Evolutionary conservation across 108 stramenopile species (phyloP), one percentile per base, ranked within the genome.

Genomic region (Fragilaria radians): DNA sequence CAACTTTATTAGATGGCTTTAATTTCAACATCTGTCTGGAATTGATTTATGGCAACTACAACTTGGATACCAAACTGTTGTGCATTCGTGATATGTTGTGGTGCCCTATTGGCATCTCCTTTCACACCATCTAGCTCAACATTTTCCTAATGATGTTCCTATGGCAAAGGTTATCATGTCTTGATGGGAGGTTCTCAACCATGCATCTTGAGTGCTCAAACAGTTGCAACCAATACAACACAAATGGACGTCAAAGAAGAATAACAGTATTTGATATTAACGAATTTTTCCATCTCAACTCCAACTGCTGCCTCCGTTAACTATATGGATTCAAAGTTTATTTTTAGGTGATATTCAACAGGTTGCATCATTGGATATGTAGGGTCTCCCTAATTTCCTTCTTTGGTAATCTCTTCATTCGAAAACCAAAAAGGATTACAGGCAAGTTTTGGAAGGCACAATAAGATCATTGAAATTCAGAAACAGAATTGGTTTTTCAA

Each of bases 121-220:
- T 73, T 75, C n/a, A n/a, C n/a, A 46, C 55, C 45, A 17, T 97
- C 74, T 27, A 99, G 57, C 33, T 86, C 85, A 1, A 83, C 61
- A 47, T 91, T 80, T 65, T 90, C 88, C 61, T 89, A 72, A 11
- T 52, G 71, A 64, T 95, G 91, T 61, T 91, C 94, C 56, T 70
- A 73, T 18, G 82, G 68, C 11, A 96, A 75, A 3, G 95, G 92
- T 46, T 88, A 83, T 18, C 97, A 96, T 4, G 97, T 92, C 27
- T 63, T 71, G 0, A 98, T 96, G 4, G 84, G 83, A 34, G 97
- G 95, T 21, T 95, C 97, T 7, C 98, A 97, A 5, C 98, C 98
- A 76, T 99, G 98, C 95, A 96, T 96, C 73, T 99, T 99, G 33
- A 99, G 68, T 19, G 98, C 98, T 3, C 98, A 91, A 25, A 99